Conservation (phyloP, 148 eudicot genomes). For the Silene uniflora region DNA sequence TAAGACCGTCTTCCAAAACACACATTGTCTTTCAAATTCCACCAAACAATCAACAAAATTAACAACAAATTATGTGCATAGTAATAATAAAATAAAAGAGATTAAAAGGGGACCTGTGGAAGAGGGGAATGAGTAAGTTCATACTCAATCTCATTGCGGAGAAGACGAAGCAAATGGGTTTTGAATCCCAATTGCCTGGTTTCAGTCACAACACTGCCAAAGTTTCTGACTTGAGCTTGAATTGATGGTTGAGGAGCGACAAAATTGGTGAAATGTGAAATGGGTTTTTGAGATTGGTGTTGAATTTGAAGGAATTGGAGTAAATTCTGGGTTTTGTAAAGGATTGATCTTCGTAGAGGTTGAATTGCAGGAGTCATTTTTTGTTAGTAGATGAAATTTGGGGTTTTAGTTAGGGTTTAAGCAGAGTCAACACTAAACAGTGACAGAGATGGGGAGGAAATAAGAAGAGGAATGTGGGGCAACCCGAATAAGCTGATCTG, state of each 20-base stretch:
- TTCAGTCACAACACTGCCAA: constrained; percentile 35
- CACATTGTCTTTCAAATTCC: background rate
- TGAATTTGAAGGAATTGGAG: constrained; percentile 14
- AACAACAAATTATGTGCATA: background rate
- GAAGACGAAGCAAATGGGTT: constrained; percentile 52
- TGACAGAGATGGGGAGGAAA: background rate
- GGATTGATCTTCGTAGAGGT: constrained; percentile 32
- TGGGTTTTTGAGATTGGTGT: constrained; percentile 16
- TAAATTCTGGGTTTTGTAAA: constrained; percentile 7
- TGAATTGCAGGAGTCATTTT: constrained; percentile 51
- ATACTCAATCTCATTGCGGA: constrained; percentile 73
- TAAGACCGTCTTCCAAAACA: too few relatives aligned
- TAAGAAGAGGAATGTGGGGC: too few relatives aligned
- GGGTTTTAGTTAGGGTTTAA: constrained; percentile 23
- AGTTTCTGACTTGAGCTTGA: constrained; percentile 29
- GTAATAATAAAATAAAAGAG: background rate
- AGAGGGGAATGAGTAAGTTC: constrained; percentile 57
- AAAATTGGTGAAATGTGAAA: constrained; percentile 2
- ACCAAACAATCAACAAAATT: background rate
- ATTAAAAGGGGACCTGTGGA: constrained; percentile 36
- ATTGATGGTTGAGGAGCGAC: constrained; percentile 25
- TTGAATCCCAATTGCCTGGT: constrained; percentile 68
- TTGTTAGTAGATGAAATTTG: background rate
- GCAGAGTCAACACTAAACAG: background rate
- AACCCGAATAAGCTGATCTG: too few relatives aligned